These are phyloP conservation scores for Orobanche coerulescens DNA, from an alignment of 257 asterid species.

Conservation along the genomic window DNA sequence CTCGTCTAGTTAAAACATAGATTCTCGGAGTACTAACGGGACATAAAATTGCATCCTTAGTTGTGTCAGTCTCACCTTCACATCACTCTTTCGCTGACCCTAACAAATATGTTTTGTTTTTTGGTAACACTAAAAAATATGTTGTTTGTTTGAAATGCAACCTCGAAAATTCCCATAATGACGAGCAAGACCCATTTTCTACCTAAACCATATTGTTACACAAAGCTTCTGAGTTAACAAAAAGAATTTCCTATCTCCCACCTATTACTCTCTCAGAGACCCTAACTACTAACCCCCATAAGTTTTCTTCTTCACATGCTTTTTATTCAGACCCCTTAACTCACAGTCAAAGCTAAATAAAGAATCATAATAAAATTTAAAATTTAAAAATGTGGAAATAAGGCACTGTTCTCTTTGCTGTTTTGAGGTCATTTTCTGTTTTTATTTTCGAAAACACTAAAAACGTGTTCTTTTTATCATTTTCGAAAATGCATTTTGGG, in stretches of 20 bases:
- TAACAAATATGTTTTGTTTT: not conserved
- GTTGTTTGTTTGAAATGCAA: too few relatives aligned
- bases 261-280: not conserved
- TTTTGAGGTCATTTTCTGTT: too few relatives aligned
- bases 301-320: not conserved
- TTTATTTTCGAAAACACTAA: too few relatives aligned
- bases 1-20: too few relatives aligned
- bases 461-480: too few relatives aligned
- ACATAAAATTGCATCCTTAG: not conserved
- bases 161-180: too few relatives aligned
- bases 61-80: constrained; percentile 3
- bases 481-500: too few relatives aligned
- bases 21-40: constrained; percentile 7
- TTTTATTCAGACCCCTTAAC: not conserved
- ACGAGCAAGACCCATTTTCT: not conserved
- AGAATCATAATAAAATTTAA: too few relatives aligned
- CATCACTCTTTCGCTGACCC: not conserved
- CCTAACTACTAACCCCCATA: not conserved
- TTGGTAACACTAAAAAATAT: too few relatives aligned
- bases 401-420: too few relatives aligned
- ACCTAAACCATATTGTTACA: not conserved
- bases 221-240: not conserved
- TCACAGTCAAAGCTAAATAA: too few relatives aligned
- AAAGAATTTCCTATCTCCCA: not conserved
- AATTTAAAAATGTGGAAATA: too few relatives aligned